These are phyloP conservation scores for Ophiocordyceps camponoti-floridani DNA, from an alignment of 2,329 filamentous ascomycete genomes.

Conservation along the genomic window DNA sequence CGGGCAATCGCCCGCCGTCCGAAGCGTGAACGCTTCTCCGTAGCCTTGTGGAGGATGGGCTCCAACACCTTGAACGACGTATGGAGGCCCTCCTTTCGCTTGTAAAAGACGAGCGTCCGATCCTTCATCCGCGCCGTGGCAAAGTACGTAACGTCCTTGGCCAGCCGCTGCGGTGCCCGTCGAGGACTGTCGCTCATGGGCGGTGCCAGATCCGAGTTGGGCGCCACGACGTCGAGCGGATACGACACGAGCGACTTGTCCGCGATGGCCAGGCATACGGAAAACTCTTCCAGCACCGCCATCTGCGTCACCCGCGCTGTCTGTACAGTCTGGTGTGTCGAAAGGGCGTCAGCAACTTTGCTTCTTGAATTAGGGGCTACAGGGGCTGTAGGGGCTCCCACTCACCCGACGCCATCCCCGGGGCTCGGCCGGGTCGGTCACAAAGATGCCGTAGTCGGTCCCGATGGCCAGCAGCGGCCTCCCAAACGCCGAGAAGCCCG, in stretches of 20 bases:
- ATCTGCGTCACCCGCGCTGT: conserved; percentile 73
- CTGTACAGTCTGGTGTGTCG: conserved; percentile 46
- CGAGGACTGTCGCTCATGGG: conserved; percentile 54
- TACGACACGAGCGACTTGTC: conserved; percentile 88
- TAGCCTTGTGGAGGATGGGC: conserved; percentile 83
- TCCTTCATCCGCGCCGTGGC: conserved; percentile 96
- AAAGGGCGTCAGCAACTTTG: neutral
- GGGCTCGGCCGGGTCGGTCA: conserved; percentile 75
- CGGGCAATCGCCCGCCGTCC: conserved; percentile 48
- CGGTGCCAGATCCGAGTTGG: conserved; percentile 41
- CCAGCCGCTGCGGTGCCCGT: conserved; percentile 79
- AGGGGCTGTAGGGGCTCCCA: conserved; percentile 3
- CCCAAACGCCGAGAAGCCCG: conserved; percentile 69
- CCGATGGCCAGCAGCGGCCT: conserved; percentile 84
- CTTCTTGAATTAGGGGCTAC: too few species aligned
- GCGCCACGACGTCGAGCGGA: conserved; percentile 70
- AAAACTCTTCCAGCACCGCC: conserved; percentile 88
- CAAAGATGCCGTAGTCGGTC: conserved; percentile 85
- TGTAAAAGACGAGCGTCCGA: conserved; percentile 85
- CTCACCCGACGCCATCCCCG: conserved; percentile 78
- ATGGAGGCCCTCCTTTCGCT: conserved; percentile 80
- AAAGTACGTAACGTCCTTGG: conserved; percentile 92
- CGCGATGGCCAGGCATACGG: conserved; percentile 75
- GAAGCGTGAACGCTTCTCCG: conserved; percentile 60
- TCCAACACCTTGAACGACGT: conserved; percentile 96